Conservation (phyloP, 164 flowering plant species). For the Liriodendron chinense region DNA sequence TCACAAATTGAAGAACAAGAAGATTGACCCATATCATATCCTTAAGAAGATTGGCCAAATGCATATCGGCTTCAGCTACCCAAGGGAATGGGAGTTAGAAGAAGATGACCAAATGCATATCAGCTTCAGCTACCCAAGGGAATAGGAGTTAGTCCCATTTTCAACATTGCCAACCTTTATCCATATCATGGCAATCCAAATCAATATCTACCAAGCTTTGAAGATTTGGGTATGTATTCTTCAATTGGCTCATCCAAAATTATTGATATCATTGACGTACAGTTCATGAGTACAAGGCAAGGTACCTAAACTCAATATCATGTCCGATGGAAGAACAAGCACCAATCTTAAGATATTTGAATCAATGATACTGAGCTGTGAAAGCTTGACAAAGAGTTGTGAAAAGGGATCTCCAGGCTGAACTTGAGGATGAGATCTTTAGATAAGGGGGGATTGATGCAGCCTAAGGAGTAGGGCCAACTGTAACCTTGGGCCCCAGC, state of each 20-base stretch:
- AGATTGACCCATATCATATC: not conserved
- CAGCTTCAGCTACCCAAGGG: not conserved
- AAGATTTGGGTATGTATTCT: not conserved
- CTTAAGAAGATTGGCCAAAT: constrained; percentile 1
- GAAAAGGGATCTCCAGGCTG: too few relatives aligned
- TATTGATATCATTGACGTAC: not conserved
- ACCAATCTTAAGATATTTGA: too few relatives aligned
- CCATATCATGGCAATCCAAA: constrained; percentile 1
- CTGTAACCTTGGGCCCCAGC: too few relatives aligned
- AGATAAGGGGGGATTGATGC: too few relatives aligned
- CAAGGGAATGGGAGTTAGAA: too few relatives aligned
- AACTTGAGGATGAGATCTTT: too few relatives aligned
- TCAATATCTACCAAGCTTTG: not conserved
- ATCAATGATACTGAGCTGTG: too few relatives aligned
- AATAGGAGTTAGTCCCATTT: not conserved
- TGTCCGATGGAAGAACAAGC: too few relatives aligned
- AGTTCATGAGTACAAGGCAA: not conserved
- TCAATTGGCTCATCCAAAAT: not conserved
- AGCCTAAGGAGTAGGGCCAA: too few relatives aligned
- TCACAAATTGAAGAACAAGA: not conserved
- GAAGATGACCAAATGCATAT: constrained; percentile 5
- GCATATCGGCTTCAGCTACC: too few relatives aligned
- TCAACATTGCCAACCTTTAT: constrained; percentile 1
- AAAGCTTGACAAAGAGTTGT: too few relatives aligned
- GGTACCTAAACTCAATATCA: too few relatives aligned